Base-by-base conservation (phyloP, 1,284 basidiomycete genomes). In the Papiliotrema nemorosa region DNA sequence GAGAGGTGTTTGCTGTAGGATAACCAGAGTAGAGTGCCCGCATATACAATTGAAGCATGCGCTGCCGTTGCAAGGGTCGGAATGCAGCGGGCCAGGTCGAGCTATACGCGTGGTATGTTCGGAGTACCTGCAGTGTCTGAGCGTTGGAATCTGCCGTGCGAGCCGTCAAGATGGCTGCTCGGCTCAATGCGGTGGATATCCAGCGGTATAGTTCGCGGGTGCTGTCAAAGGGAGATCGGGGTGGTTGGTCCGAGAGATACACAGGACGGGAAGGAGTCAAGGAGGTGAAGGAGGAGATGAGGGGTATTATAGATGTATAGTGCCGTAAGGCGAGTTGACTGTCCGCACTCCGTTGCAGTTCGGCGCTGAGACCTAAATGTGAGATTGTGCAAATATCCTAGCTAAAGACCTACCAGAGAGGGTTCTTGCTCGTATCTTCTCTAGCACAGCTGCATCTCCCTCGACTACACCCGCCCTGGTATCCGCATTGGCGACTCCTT, bases 31-130 rank as follows among this genome's bases (percentile, higher is more conserved):
- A 76, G 29, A 90, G 78, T 1, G 86, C 84, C 2, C 85, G 82
- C 10, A 93, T 75, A 67, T 89, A 84, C 4, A 93, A 76, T 5
- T 80, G 76, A 14, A 82, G 80, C 41, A 90, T 76, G 1, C 82
- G 81, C 5, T 84, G 83, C 6, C 88, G 82, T 65, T 90, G 87
- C 10, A 76, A 75, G 14, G 87, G 78, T 12, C 86, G 80, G 71
- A 91, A 93, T 1, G 76, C 78, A 0, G 85, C 70, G 1, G 87
- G 84, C 88, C 89, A 92, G 56, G 81, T 80, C 2, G 78, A 66
- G 55, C 81, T 84, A 3, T 79, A 69, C 24, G 79, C 77, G 64
- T 90, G 89, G 70, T 73, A 69, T 77, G 81, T 78, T 53, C 87
- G 79, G 63, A 85, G 79, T 6, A 78, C 77, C 79, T 82, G 86